Evolutionary conservation across 208 protist species (phyloP).

Genomic region (Acanthamoeba castellanii): DNA sequence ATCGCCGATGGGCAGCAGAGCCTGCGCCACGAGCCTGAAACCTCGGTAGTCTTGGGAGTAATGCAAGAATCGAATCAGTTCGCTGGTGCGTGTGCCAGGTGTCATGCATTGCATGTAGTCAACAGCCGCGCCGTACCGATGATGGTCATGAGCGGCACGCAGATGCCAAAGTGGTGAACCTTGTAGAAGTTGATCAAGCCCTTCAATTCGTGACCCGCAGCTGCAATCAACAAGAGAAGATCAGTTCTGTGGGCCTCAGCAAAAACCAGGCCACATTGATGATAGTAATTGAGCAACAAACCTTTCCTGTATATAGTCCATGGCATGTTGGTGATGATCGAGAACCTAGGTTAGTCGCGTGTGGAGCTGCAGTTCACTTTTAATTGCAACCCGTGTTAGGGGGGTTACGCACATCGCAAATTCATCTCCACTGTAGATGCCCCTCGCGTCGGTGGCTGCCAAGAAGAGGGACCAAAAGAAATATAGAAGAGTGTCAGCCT

Average conservation of each 20-base stretch:
- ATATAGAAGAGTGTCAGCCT: not conserved
- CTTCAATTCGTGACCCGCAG: constrained; percentile 65
- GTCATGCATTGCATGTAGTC: not conserved
- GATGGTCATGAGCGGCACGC: constrained; percentile 67
- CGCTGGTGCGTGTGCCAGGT: not conserved
- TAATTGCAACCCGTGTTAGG: too few relatives aligned
- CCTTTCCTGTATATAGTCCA: constrained; percentile 21
- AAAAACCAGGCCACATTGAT: too few relatives aligned
- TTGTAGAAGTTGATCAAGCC: constrained; percentile 74
- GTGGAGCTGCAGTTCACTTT: too few relatives aligned
- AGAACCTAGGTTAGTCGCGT: too few relatives aligned
- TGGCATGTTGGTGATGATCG: too few relatives aligned
- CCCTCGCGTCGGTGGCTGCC: constrained; percentile 36
- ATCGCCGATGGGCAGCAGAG: constrained; percentile 48
- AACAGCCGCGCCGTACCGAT: constrained; percentile 67
- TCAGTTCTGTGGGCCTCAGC: too few relatives aligned
- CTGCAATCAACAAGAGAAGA: not conserved
- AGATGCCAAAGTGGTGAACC: constrained; percentile 67
- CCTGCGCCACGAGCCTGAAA: constrained; percentile 40
- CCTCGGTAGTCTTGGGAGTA: constrained; percentile 35
- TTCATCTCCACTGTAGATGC: constrained; percentile 45
- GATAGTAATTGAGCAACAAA: not conserved
- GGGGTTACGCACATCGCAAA: constrained; percentile 41
- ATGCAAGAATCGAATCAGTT: not conserved
- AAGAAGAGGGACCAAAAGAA: not conserved